A percentile compares a stretch with the other conserved stretches of the same genome.
Conservation (phyloP, 108 stramenopile genomes). For the Nitzschia sp. region DNA sequence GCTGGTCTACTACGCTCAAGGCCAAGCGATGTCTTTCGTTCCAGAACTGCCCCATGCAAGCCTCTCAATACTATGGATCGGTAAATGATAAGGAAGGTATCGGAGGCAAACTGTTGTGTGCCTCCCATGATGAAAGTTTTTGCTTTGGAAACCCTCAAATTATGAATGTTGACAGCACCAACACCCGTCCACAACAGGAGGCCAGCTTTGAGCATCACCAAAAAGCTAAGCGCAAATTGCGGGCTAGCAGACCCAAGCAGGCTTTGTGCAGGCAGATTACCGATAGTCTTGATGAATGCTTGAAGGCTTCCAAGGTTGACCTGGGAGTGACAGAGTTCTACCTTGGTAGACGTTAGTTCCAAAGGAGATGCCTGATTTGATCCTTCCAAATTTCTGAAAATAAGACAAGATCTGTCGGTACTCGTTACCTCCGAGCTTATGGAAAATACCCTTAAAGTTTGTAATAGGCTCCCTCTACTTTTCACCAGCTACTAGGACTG, state of each 20-base stretch:
- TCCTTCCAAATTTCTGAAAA: no score
- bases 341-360: no score
- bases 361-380: no score
- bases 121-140: conserved; percentile 24
- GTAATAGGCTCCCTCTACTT: no score
- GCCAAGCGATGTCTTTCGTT: conserved; percentile 33
- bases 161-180: conserved; percentile 25
- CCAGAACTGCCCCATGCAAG: conserved; percentile 16
- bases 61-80: conserved; percentile 21
- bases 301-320: conserved; percentile 1
- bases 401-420: no score
- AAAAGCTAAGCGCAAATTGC: conserved; percentile 16
- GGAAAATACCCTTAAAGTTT: no score
- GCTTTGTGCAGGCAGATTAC: conserved; percentile 14
- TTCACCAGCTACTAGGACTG: no score
- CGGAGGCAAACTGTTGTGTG: conserved; percentile 15
- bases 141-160: conserved; percentile 32
- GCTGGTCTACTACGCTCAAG: conserved; percentile 7
- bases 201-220: conserved; percentile 29
- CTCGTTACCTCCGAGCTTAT: no score
- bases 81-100: conserved; percentile 8
- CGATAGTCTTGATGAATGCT: conserved; percentile 6
- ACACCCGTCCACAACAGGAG: not conserved
- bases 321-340: not conserved
- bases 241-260: conserved; percentile 15